Evolutionary conservation across 108 stramenopile genomes (phyloP).

Genomic region (Nitzschia putrida): DNA sequence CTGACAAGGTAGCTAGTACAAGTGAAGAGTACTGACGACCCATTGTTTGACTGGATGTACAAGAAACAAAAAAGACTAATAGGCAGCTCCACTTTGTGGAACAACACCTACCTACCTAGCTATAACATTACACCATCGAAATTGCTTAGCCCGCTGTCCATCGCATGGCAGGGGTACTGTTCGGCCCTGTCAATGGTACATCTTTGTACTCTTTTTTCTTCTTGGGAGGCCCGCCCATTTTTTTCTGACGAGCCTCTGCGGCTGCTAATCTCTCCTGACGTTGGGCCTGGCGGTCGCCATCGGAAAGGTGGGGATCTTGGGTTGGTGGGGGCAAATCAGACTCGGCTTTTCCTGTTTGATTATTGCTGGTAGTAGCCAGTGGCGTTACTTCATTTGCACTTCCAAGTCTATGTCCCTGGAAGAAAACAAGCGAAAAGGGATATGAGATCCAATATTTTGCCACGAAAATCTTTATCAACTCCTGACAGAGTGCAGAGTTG

Average conservation of each 20-base stretch:
- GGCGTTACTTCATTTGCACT: slow-evolving; percentile 32
- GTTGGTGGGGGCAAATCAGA: slow-evolving; percentile 37
- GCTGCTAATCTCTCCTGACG: slow-evolving; percentile 50
- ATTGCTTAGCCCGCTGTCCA: slow-evolving; percentile 45
- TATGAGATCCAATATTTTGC: not conserved
- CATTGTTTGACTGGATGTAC: no score
- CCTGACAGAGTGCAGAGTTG: not conserved
- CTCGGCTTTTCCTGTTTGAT: slow-evolving; percentile 1
- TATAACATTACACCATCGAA: no score
- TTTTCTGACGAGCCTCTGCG: slow-evolving; percentile 47
- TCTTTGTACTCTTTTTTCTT: slow-evolving; percentile 25
- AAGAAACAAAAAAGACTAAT: no score
- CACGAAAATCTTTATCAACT: not conserved
- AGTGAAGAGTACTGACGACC: no score
- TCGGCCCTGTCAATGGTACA: slow-evolving; percentile 51
- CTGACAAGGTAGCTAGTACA: no score
- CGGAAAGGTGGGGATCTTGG: slow-evolving; percentile 44
- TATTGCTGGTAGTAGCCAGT: not conserved
- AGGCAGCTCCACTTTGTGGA: no score
- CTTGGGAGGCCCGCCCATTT: slow-evolving; percentile 24
- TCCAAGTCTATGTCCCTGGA: slow-evolving; percentile 53
- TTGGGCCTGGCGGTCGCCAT: slow-evolving; percentile 42
- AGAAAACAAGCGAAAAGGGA: not conserved
- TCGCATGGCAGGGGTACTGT: slow-evolving; percentile 49
- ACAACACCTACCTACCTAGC: no score